phyloP scores from a whole-genome alignment of 371 early-diverging fungal genomes.

The Mycotypha africana region DNA sequence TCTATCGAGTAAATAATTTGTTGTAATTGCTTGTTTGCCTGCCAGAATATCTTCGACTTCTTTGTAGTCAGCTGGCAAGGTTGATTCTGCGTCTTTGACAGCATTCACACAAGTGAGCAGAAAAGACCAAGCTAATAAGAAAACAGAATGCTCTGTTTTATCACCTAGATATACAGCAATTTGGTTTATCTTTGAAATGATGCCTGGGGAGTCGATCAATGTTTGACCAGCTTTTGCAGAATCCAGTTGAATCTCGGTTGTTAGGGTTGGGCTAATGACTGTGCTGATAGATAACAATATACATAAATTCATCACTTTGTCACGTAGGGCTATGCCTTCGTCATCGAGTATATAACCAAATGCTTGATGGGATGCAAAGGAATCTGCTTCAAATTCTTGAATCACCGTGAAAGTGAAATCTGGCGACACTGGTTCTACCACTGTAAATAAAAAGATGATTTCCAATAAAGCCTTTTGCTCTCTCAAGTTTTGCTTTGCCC shows the following conservation, averaged over 20 bases:
- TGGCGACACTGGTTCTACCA: conserved; percentile 11
- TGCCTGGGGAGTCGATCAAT: conserved; percentile 17
- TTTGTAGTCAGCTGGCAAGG: conserved; percentile 8
- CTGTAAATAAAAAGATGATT: conserved; percentile 23
- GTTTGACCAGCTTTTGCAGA: background rate
- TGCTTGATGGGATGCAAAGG: conserved; percentile 28
- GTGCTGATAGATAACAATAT: conserved; percentile 14
- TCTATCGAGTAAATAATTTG: conserved; percentile 12
- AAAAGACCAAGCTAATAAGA: conserved; percentile 40
- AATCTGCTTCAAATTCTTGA: conserved; percentile 36
- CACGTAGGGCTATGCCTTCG: conserved; percentile 20
- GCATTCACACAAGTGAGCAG: conserved; percentile 20
- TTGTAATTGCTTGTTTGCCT: conserved; percentile 7
- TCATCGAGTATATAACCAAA: conserved; percentile 26
- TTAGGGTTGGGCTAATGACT: conserved; percentile 4
- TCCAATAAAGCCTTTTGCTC: conserved; percentile 38
- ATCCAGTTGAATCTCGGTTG: conserved; percentile 2
- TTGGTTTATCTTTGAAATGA: conserved; percentile 24
- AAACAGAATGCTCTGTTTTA: conserved; percentile 18
- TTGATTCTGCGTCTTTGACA: conserved; percentile 1
- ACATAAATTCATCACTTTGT: conserved; percentile 18
- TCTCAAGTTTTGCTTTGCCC: conserved; percentile 36
- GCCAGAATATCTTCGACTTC: conserved; percentile 8
- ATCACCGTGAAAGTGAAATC: conserved; percentile 15
- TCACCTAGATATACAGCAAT: conserved; percentile 24